Evolutionary conservation across 2,329 filamentous ascomycete species (phyloP).

Genomic region (Blumeria graminis): DNA sequence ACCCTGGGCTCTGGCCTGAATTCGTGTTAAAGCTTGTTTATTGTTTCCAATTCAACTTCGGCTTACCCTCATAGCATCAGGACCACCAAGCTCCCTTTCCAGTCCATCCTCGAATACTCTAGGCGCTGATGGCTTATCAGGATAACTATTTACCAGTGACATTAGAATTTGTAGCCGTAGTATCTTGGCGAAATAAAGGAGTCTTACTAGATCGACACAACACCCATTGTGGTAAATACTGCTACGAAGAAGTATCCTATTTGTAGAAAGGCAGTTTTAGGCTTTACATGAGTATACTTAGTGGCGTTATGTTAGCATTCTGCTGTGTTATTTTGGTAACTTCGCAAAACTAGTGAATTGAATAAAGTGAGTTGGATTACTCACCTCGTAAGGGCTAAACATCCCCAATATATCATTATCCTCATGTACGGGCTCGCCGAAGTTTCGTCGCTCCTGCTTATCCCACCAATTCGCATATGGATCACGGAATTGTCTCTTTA

Average conservation of each 20-base stretch:
- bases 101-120: constrained; percentile 50
- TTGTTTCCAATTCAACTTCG: neutral
- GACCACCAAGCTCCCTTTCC: constrained; percentile 43
- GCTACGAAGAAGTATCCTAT: constrained; percentile 40
- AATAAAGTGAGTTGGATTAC: neutral
- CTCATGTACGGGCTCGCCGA: constrained; percentile 86
- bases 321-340: neutral
- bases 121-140: constrained; percentile 44
- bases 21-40: constrained; percentile 5
- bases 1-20: constrained; percentile 28
- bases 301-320: neutral
- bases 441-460: constrained; percentile 90
- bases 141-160: constrained; percentile 19
- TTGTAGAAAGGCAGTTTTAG: constrained; percentile 45
- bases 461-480: constrained; percentile 93
- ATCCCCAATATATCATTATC: constrained; percentile 85
- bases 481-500: constrained; percentile 83
- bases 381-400: constrained; percentile 51
- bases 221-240: constrained; percentile 39
- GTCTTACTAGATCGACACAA: constrained; percentile 33
- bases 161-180: neutral
- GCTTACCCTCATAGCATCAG: constrained; percentile 41
- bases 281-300: constrained; percentile 51
- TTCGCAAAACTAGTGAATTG: too few species aligned
- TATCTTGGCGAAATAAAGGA: neutral